Percentiles rank a stretch among this genome's conserved stretches.
Conservation (phyloP, 108 stramenopile genomes). For the Fragilariopsis cylindrus region DNA sequence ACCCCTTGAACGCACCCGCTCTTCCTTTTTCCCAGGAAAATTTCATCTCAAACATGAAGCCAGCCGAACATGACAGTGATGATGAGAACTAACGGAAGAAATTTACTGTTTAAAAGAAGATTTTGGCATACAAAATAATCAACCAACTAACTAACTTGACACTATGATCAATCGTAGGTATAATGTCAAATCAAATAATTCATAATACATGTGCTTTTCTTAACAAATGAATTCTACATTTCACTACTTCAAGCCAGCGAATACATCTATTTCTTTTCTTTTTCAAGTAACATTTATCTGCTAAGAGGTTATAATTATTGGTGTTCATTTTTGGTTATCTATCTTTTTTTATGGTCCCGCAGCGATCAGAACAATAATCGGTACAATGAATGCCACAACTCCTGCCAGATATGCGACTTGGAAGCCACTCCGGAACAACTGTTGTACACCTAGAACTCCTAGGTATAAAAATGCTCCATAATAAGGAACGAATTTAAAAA, state of each 20-base stretch:
- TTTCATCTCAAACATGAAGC: conserved; percentile 8
- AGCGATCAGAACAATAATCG: conserved; percentile 57
- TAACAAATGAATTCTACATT: too few relatives aligned
- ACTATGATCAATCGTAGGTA: too few relatives aligned
- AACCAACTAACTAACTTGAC: too few relatives aligned
- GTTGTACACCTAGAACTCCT: conserved; percentile 73
- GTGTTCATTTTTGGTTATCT: too few relatives aligned
- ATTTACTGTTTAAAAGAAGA: too few relatives aligned
- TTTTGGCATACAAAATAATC: too few relatives aligned
- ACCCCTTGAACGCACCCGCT: conserved; percentile 73
- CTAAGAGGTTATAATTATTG: too few relatives aligned
- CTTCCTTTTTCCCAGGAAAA: conserved; percentile 43
- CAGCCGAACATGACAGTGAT: neutral
- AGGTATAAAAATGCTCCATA: conserved; percentile 72
- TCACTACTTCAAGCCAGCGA: too few relatives aligned
- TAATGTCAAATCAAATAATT: too few relatives aligned
- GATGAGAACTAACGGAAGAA: neutral
- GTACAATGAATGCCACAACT: conserved; percentile 63
- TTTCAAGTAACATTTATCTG: too few relatives aligned
- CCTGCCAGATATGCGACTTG: conserved; percentile 66
- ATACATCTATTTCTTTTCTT: too few relatives aligned
- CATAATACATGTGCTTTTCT: too few relatives aligned
- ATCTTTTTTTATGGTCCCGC: conserved; percentile 50
- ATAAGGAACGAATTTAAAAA: conserved; percentile 64
- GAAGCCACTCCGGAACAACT: conserved; percentile 59